Conservation (phyloP, 2,329 filamentous ascomycete genomes). For the Amphichorda felina region DNA sequence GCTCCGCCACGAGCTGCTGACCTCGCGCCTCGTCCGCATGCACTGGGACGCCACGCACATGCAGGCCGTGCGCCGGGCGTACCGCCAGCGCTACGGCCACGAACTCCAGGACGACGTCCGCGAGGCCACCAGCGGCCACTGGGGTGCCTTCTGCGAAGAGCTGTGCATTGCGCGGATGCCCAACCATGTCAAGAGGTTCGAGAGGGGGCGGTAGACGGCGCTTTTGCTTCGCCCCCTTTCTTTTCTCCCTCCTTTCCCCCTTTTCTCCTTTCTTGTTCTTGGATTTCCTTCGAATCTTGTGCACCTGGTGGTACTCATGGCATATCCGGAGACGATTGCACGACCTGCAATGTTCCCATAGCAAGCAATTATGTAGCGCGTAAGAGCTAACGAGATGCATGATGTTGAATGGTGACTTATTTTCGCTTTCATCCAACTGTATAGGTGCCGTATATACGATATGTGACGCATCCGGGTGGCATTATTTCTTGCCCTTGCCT, state of each 20-base stretch:
- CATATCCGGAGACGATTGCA: too few relatives aligned
- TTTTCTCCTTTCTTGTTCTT: too few relatives aligned
- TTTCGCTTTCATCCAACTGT: background rate
- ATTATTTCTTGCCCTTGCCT: slow-evolving; percentile 14
- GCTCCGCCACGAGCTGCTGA: slow-evolving; percentile 74
- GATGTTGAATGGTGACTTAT: too few relatives aligned
- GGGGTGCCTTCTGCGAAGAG: slow-evolving; percentile 63
- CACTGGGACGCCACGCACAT: slow-evolving; percentile 89
- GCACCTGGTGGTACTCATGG: too few relatives aligned
- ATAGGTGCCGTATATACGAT: background rate
- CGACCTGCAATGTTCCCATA: too few relatives aligned
- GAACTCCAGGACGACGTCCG: slow-evolving; percentile 68
- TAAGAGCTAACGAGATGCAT: too few relatives aligned
- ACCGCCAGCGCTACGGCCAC: slow-evolving; percentile 62
- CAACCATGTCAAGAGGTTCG: slow-evolving; percentile 40
- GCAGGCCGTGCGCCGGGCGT: slow-evolving; percentile 67
- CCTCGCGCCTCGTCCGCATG: slow-evolving; percentile 74
- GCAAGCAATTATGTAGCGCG: too few relatives aligned
- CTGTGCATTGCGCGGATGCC: slow-evolving; percentile 53
- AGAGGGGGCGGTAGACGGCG: background rate
- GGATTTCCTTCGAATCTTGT: too few relatives aligned
- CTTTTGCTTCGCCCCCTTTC: too few relatives aligned
- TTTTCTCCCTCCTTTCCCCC: too few relatives aligned
- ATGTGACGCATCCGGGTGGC: background rate
- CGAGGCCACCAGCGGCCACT: slow-evolving; percentile 65